Evolutionary conservation across 371 early-diverging fungal species (phyloP).

Genomic region (Syncephalastrum monosporum): DNA sequence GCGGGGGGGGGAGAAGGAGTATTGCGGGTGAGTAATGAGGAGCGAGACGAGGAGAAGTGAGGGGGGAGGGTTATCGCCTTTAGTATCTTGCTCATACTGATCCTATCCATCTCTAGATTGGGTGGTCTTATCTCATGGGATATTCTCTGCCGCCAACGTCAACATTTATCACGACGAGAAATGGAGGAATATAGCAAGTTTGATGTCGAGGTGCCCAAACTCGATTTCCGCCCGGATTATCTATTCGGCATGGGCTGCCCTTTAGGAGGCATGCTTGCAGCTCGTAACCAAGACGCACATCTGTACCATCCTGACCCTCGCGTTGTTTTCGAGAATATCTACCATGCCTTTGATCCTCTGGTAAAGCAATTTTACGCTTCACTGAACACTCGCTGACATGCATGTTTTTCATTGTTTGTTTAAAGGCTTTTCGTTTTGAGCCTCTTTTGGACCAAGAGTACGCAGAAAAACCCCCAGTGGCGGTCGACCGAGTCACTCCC

Average conservation of each 20-base stretch:
- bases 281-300: slow-evolving; percentile 55
- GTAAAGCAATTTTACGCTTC: slow-evolving; percentile 11
- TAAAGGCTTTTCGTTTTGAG: slow-evolving; percentile 43
- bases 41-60: too few relatives aligned
- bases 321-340: slow-evolving; percentile 61
- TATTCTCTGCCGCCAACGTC: slow-evolving; percentile 50
- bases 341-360: slow-evolving; percentile 66
- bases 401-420: slow-evolving; percentile 1
- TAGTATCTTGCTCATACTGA: background rate
- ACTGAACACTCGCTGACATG: background rate
- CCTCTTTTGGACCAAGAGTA: slow-evolving; percentile 41
- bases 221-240: slow-evolving; percentile 53
- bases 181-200: slow-evolving; percentile 26
- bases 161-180: slow-evolving; percentile 16
- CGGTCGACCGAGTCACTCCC: slow-evolving; percentile 38
- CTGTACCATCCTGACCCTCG: slow-evolving; percentile 48
- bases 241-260: slow-evolving; percentile 66
- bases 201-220: slow-evolving; percentile 46
- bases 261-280: slow-evolving; percentile 56
- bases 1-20: too few relatives aligned
- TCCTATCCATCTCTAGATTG: slow-evolving; percentile 19
- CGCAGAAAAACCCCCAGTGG: slow-evolving; percentile 40
- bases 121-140: slow-evolving; percentile 71
- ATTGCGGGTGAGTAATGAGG: too few relatives aligned
- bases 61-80: too few relatives aligned